Evolutionary conservation across 1,284 basidiomycete genomes (phyloP).

Genomic region (Erythrobasidium hasegawianum): DNA sequence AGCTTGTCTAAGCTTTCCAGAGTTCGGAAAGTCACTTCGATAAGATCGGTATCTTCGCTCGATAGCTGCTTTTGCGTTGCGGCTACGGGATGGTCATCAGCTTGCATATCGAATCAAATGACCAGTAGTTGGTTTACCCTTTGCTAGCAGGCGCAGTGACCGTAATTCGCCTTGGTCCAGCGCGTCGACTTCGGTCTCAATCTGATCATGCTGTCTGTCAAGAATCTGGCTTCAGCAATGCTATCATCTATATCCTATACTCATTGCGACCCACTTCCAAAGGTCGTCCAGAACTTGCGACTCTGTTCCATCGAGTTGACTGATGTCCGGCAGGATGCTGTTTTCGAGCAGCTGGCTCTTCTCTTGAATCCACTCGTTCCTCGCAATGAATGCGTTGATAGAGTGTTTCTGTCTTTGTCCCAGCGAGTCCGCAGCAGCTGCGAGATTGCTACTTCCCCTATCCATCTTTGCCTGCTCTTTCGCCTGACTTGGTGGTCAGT

Average conservation of each 20-base stretch:
- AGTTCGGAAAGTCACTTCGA: constrained; percentile 86
- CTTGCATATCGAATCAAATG: no score
- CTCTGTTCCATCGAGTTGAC: constrained; percentile 3
- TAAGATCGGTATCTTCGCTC: constrained; percentile 84
- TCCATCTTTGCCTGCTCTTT: no score
- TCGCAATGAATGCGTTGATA: constrained; percentile 49
- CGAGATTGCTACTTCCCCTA: no score
- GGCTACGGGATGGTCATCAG: no score
- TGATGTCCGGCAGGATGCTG: constrained; percentile 10
- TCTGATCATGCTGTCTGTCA: constrained; percentile 75
- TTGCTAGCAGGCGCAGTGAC: constrained; percentile 81
- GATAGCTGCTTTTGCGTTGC: constrained; percentile 85
- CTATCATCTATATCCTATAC: no score
- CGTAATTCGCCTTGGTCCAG: constrained; percentile 87
- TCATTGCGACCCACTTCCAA: no score
- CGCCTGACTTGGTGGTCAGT: no score
- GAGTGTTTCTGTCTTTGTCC: constrained; percentile 15
- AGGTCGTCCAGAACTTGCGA: not conserved
- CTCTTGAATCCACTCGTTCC: constrained; percentile 84
- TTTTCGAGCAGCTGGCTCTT: constrained; percentile 58
- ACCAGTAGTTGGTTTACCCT: no score
- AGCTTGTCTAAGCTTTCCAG: constrained; percentile 85
- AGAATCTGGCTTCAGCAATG: no score
- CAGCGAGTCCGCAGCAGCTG: not conserved
- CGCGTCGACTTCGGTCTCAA: constrained; percentile 82